Evolutionary conservation across 257 asterid genomes (phyloP).

Genomic region (Asclepias syriaca): DNA sequence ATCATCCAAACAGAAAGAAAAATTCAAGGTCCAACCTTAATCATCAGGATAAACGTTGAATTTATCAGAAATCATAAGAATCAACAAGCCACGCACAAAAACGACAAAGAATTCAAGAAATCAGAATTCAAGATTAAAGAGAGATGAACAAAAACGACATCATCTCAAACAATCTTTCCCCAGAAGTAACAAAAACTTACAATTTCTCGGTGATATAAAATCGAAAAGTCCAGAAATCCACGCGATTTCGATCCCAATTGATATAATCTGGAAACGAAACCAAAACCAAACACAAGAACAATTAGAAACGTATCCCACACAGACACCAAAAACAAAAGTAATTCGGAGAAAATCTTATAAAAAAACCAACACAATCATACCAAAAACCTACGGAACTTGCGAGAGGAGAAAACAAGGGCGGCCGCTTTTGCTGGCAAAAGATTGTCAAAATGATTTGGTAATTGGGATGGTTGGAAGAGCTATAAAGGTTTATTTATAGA

Average conservation of each 20-base stretch:
- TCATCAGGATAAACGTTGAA: neutral
- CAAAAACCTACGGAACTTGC: neutral
- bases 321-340: neutral
- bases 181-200: slow-evolving; percentile 6
- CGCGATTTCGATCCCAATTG: neutral
- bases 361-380: neutral
- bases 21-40: neutral
- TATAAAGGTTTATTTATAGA: slow-evolving; percentile 6
- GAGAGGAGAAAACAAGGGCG: neutral
- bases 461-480: neutral
- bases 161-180: neutral
- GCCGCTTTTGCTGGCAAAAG: too few relatives aligned
- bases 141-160: neutral
- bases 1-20: neutral
- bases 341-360: too few relatives aligned
- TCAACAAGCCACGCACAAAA: neutral
- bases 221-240: neutral
- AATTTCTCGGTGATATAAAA: neutral
- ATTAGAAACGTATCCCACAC: neutral
- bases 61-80: neutral
- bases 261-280: neutral
- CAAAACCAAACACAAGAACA: neutral
- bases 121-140: neutral
- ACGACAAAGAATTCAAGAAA: too few relatives aligned
- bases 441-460: neutral